Evolutionary conservation across 139 green algal species (phyloP).

Genomic region (Microglena sp.): DNA sequence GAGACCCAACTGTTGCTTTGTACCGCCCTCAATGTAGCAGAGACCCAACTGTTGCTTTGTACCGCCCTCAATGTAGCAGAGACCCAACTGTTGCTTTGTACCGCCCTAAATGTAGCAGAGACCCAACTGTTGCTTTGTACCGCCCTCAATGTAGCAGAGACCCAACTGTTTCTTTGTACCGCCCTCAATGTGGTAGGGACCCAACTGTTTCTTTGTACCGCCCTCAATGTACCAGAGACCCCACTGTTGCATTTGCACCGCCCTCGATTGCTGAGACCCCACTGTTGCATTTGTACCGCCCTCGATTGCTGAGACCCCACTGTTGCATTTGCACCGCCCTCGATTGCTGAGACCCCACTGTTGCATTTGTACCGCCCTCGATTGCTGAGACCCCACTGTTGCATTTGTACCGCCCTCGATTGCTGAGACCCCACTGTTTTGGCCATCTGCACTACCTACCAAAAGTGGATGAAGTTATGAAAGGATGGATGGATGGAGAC

Average conservation of each 20-base stretch:
- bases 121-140: too few relatives aligned
- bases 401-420: not conserved
- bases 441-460: slow-evolving; percentile 32
- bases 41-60: too few relatives aligned
- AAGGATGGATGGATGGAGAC: too few relatives aligned
- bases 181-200: not conserved
- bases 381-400: not conserved
- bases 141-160: too few relatives aligned
- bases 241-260: not conserved
- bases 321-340: not conserved
- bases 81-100: too few relatives aligned
- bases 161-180: not conserved
- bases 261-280: not conserved
- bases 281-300: not conserved
- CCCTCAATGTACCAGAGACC: not conserved
- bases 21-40: too few relatives aligned
- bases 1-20: too few relatives aligned
- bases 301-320: too few relatives aligned
- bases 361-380: not conserved
- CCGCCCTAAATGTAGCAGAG: too few relatives aligned
- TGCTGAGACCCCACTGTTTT: not conserved
- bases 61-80: too few relatives aligned
- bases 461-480: slow-evolving; percentile 89
- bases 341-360: not conserved
- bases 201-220: not conserved